Evolutionary conservation across 805 yeast genomes (phyloP), one percentile per base, ranked within the genome.

Genomic region (Scheffersomyces ergatensis): DNA sequence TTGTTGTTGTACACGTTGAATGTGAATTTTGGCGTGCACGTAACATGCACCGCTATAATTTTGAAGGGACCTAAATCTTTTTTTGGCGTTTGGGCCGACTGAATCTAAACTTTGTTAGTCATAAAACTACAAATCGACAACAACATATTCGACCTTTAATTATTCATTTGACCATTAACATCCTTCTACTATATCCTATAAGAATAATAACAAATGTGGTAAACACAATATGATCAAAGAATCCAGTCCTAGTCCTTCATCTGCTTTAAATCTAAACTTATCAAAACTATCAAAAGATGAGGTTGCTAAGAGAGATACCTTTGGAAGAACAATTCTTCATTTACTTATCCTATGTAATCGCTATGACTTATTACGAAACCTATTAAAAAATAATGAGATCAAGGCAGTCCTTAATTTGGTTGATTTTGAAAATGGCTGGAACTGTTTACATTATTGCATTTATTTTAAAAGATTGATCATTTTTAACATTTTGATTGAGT

Each of bases 341-440:
- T 39, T 78, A 1, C 55, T 82, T 14, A 70, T 82, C 30, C 57
- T 78, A 25, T 47, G 72, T 34, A 79, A 82, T 45, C 65, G 78
- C 35, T 55, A 62, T 36, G 79, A 76, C 40, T 54, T 69, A 19
- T 61, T 85, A 14, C 52, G 60, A 7, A 64, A 65, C 17, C 47
- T 85, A 6, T 58, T 84, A 30, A 69, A 67, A 38, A 73, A 75
- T 46, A 70, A 74, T 7, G 70, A 73, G 14, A 53, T 76, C 17
- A 78, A 80, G 37, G 36, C 40, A n/a, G 44, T 65, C 2, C 30
- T 70, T 39, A 49, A 72, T 2, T 50, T 62, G 0, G 61, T 68
- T 2, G 97, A 90, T 58, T 67, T 66, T 38, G 97, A 89, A 59
- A 87, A 78, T 54, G 85, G 88, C 2, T 89, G 95, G 84, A 85